Percentiles rank a stretch among this genome's conserved stretches.
Conservation (phyloP, 164 flowering plant genomes). For the Litsea cubeba region DNA sequence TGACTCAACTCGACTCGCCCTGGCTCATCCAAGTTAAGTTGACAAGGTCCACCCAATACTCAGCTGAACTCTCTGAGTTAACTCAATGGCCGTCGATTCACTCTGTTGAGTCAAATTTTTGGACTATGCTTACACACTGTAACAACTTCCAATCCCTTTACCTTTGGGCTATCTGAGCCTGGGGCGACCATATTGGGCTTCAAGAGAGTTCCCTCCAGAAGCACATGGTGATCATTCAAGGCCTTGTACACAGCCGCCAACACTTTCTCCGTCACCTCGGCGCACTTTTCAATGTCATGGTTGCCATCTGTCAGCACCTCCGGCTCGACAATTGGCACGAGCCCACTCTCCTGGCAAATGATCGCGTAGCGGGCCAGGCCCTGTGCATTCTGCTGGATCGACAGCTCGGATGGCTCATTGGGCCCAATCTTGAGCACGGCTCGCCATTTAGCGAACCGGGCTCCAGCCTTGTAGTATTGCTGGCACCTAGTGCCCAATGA, state of each 20-base stretch:
- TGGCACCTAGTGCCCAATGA: constrained; percentile 56
- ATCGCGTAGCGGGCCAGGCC: constrained; percentile 82
- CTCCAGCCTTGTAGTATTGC: constrained; percentile 83
- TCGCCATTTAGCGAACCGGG: constrained; percentile 85
- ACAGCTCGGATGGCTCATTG: constrained; percentile 60
- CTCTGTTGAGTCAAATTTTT: too few species aligned
- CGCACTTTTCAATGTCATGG: constrained; percentile 66
- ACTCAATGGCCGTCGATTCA: too few species aligned
- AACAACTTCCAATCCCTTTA: constrained; percentile 9
- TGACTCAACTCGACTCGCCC: too few species aligned
- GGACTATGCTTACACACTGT: too few species aligned
- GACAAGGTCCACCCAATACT: too few species aligned
- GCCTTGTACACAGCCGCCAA: constrained; percentile 84
- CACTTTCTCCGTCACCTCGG: constrained; percentile 66
- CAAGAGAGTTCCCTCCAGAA: constrained; percentile 74
- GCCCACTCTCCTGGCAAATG: constrained; percentile 81
- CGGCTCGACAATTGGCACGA: constrained; percentile 86
- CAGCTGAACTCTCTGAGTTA: too few species aligned
- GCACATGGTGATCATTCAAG: constrained; percentile 78
- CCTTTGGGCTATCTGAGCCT: constrained; percentile 82
- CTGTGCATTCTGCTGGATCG: constrained; percentile 74
- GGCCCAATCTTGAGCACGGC: constrained; percentile 79
- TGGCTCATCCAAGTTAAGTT: too few species aligned
- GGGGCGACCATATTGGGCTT: constrained; percentile 92
- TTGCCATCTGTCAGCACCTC: constrained; percentile 68